phyloP scores from a whole-genome alignment of 495 filamentous ascomycete species.

The Talaromyces ruber region DNA sequence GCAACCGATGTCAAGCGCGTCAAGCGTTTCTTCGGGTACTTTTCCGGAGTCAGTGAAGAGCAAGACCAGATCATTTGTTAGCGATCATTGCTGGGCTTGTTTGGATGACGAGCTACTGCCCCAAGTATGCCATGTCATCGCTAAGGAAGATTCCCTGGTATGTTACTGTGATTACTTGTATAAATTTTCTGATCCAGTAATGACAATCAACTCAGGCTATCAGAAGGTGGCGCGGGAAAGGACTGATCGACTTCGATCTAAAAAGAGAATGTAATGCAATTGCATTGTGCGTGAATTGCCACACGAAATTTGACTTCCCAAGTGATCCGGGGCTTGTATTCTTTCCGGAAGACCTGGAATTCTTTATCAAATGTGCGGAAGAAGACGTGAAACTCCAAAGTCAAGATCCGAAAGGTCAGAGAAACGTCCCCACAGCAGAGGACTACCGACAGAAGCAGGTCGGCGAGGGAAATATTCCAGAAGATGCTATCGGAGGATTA shows the following conservation, averaged over 20 bases:
- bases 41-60: background rate
- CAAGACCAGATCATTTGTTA: background rate
- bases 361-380: background rate
- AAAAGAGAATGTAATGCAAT: background rate
- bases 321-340: conserved; percentile 1
- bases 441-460: background rate
- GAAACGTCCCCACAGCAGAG: background rate
- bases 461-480: background rate
- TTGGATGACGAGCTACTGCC: background rate
- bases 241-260: background rate
- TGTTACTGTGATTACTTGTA: background rate
- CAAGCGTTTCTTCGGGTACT: background rate
- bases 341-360: background rate
- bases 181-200: background rate
- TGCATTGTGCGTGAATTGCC: background rate
- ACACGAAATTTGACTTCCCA: background rate
- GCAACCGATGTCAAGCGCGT: background rate
- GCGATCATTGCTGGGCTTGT: background rate
- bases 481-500: background rate
- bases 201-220: background rate
- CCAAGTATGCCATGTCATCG: background rate
- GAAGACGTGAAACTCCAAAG: background rate
- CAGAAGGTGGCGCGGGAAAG: background rate
- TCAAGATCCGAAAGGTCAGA: background rate
- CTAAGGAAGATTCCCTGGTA: background rate